Evolutionary conservation across 495 filamentous ascomycete genomes (phyloP), one percentile per base, ranked within the genome.

Genomic region (Aspergillus conjunctus): DNA sequence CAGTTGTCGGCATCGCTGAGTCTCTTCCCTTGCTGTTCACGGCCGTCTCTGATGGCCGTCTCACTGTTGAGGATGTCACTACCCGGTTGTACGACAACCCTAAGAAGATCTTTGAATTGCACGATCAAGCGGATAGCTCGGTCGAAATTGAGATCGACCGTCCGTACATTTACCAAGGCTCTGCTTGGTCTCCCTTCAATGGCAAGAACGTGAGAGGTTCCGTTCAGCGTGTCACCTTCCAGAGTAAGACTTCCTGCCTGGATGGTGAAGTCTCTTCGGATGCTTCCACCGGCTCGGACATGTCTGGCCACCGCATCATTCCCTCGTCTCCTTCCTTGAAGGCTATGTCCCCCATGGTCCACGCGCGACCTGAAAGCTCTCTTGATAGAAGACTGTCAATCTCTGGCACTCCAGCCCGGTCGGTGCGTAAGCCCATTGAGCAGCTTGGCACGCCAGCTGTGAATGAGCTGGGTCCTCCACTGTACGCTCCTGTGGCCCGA

Each of bases 71-170:
- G 31, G 89, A 93, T 66, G 79, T 94, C 68, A 86, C 80, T 56
- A 68, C 78, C 30, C 83, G 87, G 17, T 81, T 94, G 2, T 88
- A 93, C 66, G 87, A 91, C 63, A 92, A 92, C 64, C 91, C 91
- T 18, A 91, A 88, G 79, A 84, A 83, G 65, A 94, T 94, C 62
- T 94, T 93, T 59, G 89, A 93, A 77, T 81, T 94, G 49, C 91
- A 94, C 63, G 91, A 94, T 63, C 91, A 94, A 69, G 76, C 85
- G 17, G 87, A 87, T 58, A 86, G 88, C 55, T 85, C 83, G 11
- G 77, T 93, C 31, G 91, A 94, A 74, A 79, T 92, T 51, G 91
- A 93, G 74, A 78, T 92, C 68, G 78, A 85, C 50, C 82, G 89
- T 17, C 83, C 86, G 2, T 89, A 90, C 66, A 71, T 82, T 7